Evolutionary conservation across 2,329 filamentous ascomycete species (phyloP).

Genomic region (Pseudocercospora vitis): DNA sequence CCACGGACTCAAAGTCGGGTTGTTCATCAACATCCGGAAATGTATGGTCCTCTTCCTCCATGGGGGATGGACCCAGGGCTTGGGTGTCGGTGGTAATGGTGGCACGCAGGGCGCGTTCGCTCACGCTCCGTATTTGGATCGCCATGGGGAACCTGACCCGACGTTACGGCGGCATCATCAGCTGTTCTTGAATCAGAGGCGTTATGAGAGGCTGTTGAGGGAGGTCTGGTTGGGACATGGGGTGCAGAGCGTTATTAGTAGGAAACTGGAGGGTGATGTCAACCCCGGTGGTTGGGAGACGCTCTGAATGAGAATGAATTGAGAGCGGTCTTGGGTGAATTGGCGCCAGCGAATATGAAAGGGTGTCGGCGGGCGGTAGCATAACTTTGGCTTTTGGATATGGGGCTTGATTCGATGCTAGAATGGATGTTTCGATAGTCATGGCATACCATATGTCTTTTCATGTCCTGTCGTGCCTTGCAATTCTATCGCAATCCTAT

Average conservation of each 20-base stretch:
- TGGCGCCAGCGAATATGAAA: no score
- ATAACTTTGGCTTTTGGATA: no score
- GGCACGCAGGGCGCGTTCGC: constrained; percentile 68
- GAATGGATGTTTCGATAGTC: no score
- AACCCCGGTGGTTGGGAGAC: constrained; percentile 98
- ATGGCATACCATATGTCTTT: no score
- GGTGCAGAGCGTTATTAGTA: constrained; percentile 82
- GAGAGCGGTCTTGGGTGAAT: no score
- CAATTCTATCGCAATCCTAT: no score
- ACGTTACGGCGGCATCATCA: constrained; percentile 82
- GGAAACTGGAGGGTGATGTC: constrained; percentile 89
- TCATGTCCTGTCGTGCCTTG: no score
- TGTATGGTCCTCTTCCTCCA: constrained; percentile 89
- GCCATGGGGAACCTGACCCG: constrained; percentile 93
- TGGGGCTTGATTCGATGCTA: no score
- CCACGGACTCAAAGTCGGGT: constrained; percentile 87
- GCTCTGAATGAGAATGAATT: constrained; percentile 35
- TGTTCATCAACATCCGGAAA: constrained; percentile 96
- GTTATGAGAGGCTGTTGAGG: constrained; percentile 85
- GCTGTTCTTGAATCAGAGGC: constrained; percentile 86
- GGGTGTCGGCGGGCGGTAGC: no score
- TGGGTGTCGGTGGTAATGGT: no score
- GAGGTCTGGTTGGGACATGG: constrained; percentile 84
- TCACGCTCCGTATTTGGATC: constrained; percentile 88
- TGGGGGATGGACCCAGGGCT: no score